Base-by-base conservation (phyloP, 805 yeast species). In the Wickerhamiella kurtzmanii region DNA sequence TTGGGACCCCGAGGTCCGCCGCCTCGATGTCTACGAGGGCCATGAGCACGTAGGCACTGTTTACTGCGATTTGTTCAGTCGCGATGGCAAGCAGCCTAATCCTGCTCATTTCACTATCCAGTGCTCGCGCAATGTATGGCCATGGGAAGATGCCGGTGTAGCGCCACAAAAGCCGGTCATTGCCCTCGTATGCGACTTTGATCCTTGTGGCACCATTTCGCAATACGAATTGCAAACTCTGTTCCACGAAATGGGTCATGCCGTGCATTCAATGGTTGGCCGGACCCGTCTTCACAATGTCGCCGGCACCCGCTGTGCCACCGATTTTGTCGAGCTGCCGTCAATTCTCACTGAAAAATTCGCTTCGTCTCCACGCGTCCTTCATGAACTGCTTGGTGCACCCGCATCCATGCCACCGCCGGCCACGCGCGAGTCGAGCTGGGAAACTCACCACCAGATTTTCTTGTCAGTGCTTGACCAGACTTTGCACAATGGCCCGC, bases 201-300 rank as follows among this genome's bases (percentile, higher is more conserved):
- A 58, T 3, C 56, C 57, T 1, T 48, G 49, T n/a, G 38, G 51
- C 15, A 66, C 83, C 17, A 64, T 89, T 37, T 70, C 80, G 11
- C 69, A 84, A 48, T 75, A 72, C 48, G 97, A 92, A 57, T 87
- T 89, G 18, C 95, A 89, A 56, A 92, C 98, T 0, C 67, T 92
- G 17, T 92, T 92, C 67, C 98, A 92, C 64, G 98, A 92, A 64
- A 87, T 92, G 95, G 98, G 98, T 0, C 98, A 92, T 64, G 97
- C 97, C 1, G 82, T 92, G 76, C 98, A 92, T 62, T 85, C 96
- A 2, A 89, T 92, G 95, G 66, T 92, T 18, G 98, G 97, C 0
- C 73, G 89, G 51, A 92, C 98, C 0, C 72, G 80, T 39, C 66
- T 89, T 45, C 98, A 92, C 61, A 92, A 87, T 61, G 81, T 89